phyloP scores from a whole-genome alignment of 139 green algal species.

The Coelastrella sp. region DNA sequence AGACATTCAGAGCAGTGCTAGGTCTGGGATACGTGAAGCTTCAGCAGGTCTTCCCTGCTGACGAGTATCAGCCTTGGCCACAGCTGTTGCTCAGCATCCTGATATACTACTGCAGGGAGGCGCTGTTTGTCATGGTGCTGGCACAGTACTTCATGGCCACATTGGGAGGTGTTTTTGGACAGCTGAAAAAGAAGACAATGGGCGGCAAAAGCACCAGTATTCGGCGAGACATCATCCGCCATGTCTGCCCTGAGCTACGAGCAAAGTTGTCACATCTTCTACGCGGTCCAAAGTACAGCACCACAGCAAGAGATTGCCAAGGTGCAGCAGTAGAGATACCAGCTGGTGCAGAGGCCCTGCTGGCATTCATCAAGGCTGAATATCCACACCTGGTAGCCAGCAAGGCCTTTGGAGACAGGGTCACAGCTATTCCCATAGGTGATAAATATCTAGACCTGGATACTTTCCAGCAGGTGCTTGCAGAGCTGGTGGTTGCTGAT shows the following conservation, averaged over 20 bases:
- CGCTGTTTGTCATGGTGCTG: constrained; percentile 50
- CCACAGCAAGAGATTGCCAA: background rate
- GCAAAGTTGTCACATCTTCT: background rate
- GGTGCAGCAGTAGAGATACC: constrained; percentile 22
- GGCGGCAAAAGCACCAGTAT: background rate
- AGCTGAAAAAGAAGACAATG: constrained; percentile 28
- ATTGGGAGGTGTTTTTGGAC: constrained; percentile 34
- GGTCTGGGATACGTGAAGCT: constrained; percentile 33
- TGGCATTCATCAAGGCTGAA: constrained; percentile 6
- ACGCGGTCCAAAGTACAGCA: background rate
- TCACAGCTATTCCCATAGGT: background rate
- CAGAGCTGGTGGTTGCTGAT: constrained; percentile 10
- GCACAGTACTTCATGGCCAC: constrained; percentile 53
- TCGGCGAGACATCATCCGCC: constrained; percentile 16
- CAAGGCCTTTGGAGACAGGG: background rate
- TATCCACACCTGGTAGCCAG: constrained; percentile 39
- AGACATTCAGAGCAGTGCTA: constrained; percentile 37
- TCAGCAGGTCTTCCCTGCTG: background rate
- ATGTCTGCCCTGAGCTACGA: constrained; percentile 3
- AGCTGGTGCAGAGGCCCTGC: constrained; percentile 3
- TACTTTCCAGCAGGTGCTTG: constrained; percentile 49
- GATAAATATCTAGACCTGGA: constrained; percentile 24
- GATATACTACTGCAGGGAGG: constrained; percentile 26
- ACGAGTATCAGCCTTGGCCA: background rate
- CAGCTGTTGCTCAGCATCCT: background rate